Evolutionary conservation across 805 yeast species (phyloP).

Genomic region (Sungouiozyma intestinalis): DNA sequence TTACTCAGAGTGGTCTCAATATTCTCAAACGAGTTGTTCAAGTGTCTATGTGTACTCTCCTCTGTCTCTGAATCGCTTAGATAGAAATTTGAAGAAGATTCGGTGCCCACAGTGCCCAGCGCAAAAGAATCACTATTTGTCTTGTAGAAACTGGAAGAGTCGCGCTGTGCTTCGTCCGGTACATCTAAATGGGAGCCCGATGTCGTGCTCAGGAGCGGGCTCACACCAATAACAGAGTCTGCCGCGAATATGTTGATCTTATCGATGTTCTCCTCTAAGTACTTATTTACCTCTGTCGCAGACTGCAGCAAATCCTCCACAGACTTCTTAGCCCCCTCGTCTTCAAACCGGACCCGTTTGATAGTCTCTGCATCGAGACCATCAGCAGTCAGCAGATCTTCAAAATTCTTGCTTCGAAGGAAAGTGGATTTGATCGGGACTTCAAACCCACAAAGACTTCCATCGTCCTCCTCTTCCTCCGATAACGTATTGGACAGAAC

Average conservation of each 20-base stretch:
- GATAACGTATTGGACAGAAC: slow-evolving; percentile 8
- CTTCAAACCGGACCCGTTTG: slow-evolving; percentile 11
- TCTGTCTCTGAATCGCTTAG: slow-evolving; percentile 18
- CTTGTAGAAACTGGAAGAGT: slow-evolving; percentile 3
- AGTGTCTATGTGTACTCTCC: slow-evolving; percentile 2
- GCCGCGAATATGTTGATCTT: slow-evolving; percentile 4
- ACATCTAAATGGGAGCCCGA: background rate
- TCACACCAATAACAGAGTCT: background rate
- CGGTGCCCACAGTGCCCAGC: slow-evolving; percentile 14
- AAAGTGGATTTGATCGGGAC: slow-evolving; percentile 18
- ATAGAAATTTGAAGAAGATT: slow-evolving; percentile 23
- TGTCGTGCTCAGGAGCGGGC: background rate
- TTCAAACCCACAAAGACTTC: slow-evolving; percentile 11
- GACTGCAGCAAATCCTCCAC: slow-evolving; percentile 19
- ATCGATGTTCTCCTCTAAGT: slow-evolving; percentile 14
- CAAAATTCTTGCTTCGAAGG: slow-evolving; percentile 13
- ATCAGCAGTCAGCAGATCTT: slow-evolving; percentile 12
- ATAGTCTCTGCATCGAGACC: slow-evolving; percentile 3
- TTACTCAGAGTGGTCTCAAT: slow-evolving; percentile 2
- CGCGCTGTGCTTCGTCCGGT: background rate
- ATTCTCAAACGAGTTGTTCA: slow-evolving; percentile 1
- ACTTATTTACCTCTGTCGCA: slow-evolving; percentile 14
- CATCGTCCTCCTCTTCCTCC: slow-evolving; percentile 8
- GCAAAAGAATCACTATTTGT: slow-evolving; percentile 12
- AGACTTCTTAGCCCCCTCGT: slow-evolving; percentile 1